Conservation (phyloP, 202 grass and related monocot species). For the Dendrocalamus latiflorus region DNA sequence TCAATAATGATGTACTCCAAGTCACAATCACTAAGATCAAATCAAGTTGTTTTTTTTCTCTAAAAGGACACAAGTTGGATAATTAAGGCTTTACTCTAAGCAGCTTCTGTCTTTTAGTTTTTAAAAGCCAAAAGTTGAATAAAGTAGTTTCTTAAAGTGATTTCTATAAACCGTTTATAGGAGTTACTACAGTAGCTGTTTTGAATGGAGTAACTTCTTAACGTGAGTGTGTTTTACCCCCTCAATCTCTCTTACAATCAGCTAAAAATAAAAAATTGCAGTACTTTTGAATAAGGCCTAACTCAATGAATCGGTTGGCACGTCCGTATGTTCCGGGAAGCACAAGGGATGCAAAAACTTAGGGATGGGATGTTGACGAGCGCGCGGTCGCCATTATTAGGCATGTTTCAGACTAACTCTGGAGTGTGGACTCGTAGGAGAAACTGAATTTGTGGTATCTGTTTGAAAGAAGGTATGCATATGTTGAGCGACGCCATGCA, state of each 20-base stretch:
- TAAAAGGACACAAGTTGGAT: background rate
- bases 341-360: background rate
- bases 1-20: constrained; percentile 7
- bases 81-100: too few species aligned
- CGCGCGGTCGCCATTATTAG: background rate
- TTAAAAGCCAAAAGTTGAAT: too few species aligned
- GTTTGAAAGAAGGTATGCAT: background rate
- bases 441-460: background rate
- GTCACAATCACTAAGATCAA: background rate
- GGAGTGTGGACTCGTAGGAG: background rate
- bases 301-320: background rate
- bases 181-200: too few species aligned
- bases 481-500: background rate
- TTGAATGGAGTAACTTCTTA: too few species aligned
- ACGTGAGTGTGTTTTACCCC: too few species aligned
- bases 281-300: too few species aligned
- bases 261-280: too few species aligned
- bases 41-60: background rate
- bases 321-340: background rate
- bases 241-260: too few species aligned
- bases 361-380: background rate
- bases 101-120: too few species aligned
- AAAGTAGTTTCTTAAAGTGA: too few species aligned
- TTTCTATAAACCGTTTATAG: too few species aligned
- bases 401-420: background rate